Evolutionary conservation across 2,329 filamentous ascomycete genomes (phyloP), one percentile per base, ranked within the genome.

Genomic region (Dothidotthia symphoricarpi): DNA sequence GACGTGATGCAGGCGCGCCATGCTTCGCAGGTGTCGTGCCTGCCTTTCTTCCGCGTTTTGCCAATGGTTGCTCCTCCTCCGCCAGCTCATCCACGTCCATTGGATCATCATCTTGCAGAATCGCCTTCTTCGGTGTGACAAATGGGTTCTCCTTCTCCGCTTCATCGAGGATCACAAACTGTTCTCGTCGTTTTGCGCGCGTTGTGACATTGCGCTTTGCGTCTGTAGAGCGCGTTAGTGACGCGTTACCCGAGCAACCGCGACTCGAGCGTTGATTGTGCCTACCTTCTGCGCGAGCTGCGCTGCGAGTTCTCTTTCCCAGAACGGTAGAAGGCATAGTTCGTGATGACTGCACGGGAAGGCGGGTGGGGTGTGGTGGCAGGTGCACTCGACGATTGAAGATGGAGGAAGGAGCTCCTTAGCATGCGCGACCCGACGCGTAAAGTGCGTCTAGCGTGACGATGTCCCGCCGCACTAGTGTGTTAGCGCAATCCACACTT

Each of bases 71-170:
- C 53, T 59, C 47, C 48, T 51, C 52, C 48, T 62, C 44, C 39
- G 57, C 45, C 13, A 63, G 51, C 19, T 72, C 69, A 33, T 75
- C 70, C 46, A 77, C 66, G 24, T 73, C 67, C 61, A 72, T 69
- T 36, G 63, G 61, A 45, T 69, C 62, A 45, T 61, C 67, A 57
- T 72, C 60, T 42, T 57, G 64, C 47, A 39, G 44, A 49, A 47
- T 47, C 42, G 62, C 52, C 40, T 57, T 63, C 14, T 53, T 62
- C 8, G 59, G 66, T 6, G 63, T 68, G 34, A 71, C 50, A 41
- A 79, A 75, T 2, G 78, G 79, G 39, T 85, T 81, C 45, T 77
- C 71, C 50, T 88, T 86, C 65, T 89, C 85, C 51, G 86, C 79
- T 51, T 83, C 81, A 55, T 78, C 73, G 17, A 69, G 53, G 28